Percentiles rank a stretch among this genome's conserved stretches.
Conservation (phyloP, 2,329 filamentous ascomycete genomes). For the Fusarium miscanthi region DNA sequence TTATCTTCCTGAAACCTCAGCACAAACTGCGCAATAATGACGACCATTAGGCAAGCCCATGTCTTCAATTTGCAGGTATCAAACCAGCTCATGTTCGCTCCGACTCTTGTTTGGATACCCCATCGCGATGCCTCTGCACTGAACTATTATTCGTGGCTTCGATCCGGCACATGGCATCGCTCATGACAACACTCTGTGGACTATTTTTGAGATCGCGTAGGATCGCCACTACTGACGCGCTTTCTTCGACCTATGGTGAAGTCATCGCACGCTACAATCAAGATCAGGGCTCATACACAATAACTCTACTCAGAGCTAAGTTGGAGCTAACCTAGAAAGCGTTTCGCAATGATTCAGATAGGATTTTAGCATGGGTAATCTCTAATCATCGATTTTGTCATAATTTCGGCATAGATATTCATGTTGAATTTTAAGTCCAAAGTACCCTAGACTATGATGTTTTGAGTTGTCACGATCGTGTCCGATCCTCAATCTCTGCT, state of each 20-base stretch:
- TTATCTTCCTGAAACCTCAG: neutral
- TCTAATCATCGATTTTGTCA: neutral
- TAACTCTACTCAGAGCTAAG: neutral
- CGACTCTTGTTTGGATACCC: neutral
- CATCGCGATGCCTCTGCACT: neutral
- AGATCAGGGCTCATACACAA: conserved; percentile 3
- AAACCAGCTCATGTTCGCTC: neutral
- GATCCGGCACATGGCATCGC: conserved; percentile 19
- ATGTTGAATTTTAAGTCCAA: no score
- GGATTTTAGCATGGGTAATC: neutral
- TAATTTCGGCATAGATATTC: neutral
- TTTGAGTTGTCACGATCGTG: neutral
- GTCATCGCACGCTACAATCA: conserved; percentile 4
- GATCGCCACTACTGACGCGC: neutral
- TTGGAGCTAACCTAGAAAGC: neutral
- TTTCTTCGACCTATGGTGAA: neutral
- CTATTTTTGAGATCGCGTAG: neutral
- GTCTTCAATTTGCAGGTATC: neutral
- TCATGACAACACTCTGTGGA: conserved; percentile 12
- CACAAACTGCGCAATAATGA: conserved; percentile 6
- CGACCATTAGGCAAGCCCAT: neutral
- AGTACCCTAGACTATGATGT: conserved; percentile 16
- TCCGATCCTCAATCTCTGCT: neutral
- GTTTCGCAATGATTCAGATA: neutral
- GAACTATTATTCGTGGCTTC: neutral